Evolutionary conservation across 495 filamentous ascomycete genomes (phyloP).

Genomic region (Trichoderma asperelloides): DNA sequence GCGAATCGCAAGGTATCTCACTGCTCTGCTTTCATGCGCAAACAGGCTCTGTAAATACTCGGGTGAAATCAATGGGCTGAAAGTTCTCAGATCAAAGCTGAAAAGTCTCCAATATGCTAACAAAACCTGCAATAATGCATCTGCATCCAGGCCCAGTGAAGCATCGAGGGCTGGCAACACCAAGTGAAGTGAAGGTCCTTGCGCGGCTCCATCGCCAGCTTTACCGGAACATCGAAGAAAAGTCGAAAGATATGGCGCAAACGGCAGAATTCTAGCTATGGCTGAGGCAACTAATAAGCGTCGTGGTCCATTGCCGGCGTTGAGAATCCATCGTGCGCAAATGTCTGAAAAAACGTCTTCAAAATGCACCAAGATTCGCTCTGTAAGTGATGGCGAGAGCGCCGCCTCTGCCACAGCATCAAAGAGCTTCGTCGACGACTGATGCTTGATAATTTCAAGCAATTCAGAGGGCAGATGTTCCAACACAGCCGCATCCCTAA

Average conservation of each 20-base stretch:
- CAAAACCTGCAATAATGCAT: slow-evolving; percentile 37
- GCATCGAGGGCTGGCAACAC: neutral
- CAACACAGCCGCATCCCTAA: slow-evolving; percentile 33
- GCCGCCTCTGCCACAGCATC: slow-evolving; percentile 59
- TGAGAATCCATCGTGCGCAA: slow-evolving; percentile 63
- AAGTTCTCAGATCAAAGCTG: slow-evolving; percentile 59
- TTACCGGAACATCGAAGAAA: slow-evolving; percentile 39
- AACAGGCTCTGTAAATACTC: slow-evolving; percentile 60
- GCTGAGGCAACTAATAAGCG: slow-evolving; percentile 53
- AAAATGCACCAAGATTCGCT: slow-evolving; percentile 60
- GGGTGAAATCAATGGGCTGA: slow-evolving; percentile 51
- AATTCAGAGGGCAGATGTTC: slow-evolving; percentile 55
- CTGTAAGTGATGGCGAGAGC: slow-evolving; percentile 54
- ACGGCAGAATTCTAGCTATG: slow-evolving; percentile 71
- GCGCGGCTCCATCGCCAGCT: neutral
- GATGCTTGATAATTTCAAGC: slow-evolving; percentile 51
- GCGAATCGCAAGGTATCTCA: slow-evolving; percentile 75
- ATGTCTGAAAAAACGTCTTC: slow-evolving; percentile 67
- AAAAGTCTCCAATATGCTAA: slow-evolving; percentile 69
- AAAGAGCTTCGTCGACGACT: slow-evolving; percentile 56
- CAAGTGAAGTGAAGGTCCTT: neutral
- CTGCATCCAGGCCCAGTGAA: slow-evolving; percentile 15
- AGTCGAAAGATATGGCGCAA: slow-evolving; percentile 60
- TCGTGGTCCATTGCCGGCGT: slow-evolving; percentile 21
- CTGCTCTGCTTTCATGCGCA: slow-evolving; percentile 45